Conservation (phyloP, 148 eudicot species). For the Chenopodium formosanum region DNA sequence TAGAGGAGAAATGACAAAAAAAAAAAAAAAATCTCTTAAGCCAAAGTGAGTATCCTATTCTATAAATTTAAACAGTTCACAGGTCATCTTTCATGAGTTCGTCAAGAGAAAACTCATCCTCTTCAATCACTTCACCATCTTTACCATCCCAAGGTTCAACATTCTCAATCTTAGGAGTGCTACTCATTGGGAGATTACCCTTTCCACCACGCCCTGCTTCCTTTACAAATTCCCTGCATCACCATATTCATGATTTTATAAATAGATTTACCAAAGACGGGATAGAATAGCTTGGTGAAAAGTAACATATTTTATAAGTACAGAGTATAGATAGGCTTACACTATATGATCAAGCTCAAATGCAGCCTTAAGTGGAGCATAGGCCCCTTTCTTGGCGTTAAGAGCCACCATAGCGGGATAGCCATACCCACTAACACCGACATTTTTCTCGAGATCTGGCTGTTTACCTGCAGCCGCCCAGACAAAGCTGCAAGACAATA, state of each 20-base stretch:
- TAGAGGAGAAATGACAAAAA: neutral
- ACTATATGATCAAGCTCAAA: conserved; percentile 73
- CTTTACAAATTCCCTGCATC: conserved; percentile 79
- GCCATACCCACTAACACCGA: conserved; percentile 96
- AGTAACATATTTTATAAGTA: neutral
- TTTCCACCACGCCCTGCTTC: conserved; percentile 90
- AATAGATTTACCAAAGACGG: neutral
- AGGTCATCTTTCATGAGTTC: conserved; percentile 88
- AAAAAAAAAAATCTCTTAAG: neutral
- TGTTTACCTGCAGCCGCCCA: conserved; percentile 97
- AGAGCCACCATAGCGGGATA: conserved; percentile 97
- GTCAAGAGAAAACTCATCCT: conserved; percentile 96
- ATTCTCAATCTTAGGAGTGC: conserved; percentile 48
- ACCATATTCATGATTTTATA: conserved; percentile 12
- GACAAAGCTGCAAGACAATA: conserved; percentile 66
- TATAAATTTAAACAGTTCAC: conserved; percentile 26
- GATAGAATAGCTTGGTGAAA: neutral
- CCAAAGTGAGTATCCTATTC: conserved; percentile 17
- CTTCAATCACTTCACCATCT: conserved; percentile 87
- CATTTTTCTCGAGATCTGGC: conserved; percentile 83
- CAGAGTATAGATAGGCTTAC: conserved; percentile 42
- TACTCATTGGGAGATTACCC: conserved; percentile 69
- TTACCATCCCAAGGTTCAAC: conserved; percentile 93
- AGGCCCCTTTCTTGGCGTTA: conserved; percentile 78
- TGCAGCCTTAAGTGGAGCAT: conserved; percentile 85